Base-by-base conservation (phyloP, 352 stramenopile species). In the Phytophthora brassicae region DNA sequence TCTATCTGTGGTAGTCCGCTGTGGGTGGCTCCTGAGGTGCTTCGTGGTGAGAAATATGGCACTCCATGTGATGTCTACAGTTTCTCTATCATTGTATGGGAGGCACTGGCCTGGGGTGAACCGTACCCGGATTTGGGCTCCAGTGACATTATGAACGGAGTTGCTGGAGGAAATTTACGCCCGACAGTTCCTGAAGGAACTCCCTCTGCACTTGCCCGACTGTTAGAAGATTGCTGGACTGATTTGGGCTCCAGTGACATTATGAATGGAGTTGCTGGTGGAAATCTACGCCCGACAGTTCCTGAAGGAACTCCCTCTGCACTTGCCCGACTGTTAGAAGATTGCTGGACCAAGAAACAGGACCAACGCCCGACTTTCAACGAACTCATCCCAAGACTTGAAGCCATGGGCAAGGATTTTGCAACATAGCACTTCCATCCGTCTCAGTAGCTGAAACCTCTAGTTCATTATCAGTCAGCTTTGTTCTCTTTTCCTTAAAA, bases 81-180 rank as follows among this genome's bases (percentile, higher is more conserved):
- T 67, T 95, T 93, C 61, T 95, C 84, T n/a, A 93, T 95, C 67
- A 95, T 93, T 39, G 81, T 95, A n/a, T 95, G 82, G 82, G 82
- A 93, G 49, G 82, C 75, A 6, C 77, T 95, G 14, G 83, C 79
- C 2, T 92, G 84, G 84, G 77, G 74, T 17, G 82, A 95, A 63
- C 84, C 82, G 20, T 95, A 93, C 63, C 84, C 79, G 9, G 79
- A 91, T 39, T 60, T 93, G 23, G 82, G 81, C 23, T 92, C 84
- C 23, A 95, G 80, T 50, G 82, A 93, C 53, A 91, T 94, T 38
- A 92, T 94, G 84, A 92, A 92, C 53, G 84, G 85, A 36, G 86
- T 94, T 12, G 83, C 84, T 16, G 80, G 78, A 17, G 79, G 80
- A 52, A 92, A 88, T 16, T 62, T 95, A 29, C 79, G 82, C 2